Evolutionary conservation across 2,329 filamentous ascomycete genomes (phyloP), one percentile per base, ranked within the genome.

Genomic region (Cercospora sp.): DNA sequence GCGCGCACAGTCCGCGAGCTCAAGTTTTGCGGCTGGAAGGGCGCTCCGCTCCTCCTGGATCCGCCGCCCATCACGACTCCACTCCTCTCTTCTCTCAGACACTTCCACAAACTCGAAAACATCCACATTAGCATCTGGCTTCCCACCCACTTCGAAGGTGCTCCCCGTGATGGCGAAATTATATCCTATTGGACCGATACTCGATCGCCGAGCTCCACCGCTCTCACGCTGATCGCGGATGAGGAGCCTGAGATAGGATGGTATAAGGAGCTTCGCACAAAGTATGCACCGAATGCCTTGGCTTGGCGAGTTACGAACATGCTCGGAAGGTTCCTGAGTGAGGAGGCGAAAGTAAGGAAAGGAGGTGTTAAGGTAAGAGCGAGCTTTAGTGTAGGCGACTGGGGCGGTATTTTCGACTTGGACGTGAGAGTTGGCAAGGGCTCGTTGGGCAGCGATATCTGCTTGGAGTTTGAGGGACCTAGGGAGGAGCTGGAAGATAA

Each of bases 11-110:
- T 83, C 13, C 77, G 77, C 20, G 82, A 83, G 69, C 78, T 84
- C 60, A 84, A 84, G 67, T 80, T 84, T 53, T 84, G 82, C 66
- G 82, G 82, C 36, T 84, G 82, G 72, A 79, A 79, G 60, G 82
- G 82, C 42, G 77, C 79, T 13, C 79, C 82, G 0, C 76, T 82
- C 1, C 77, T 84, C 31, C 80, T 79, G 5, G 57, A 74, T 4
- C 75, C 78, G 7, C 80, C 79, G 0, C 72, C 78, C 0, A 79
- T 82, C 58, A 81, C 80, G 0, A 71, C 69, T 0, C 76, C 79
- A 0, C 73, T 84, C 7, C 76, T 84, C 10, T 71, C 73, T 8
- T 74, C 80, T 2, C 77, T 84, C 10, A 77, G 78, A 16, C 75
- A 80, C 61, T 83, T 81, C 71, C 77, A 82, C 68, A 79, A 79